Base-by-base conservation (phyloP, 116 monocot species). In the Iris pallida region DNA sequence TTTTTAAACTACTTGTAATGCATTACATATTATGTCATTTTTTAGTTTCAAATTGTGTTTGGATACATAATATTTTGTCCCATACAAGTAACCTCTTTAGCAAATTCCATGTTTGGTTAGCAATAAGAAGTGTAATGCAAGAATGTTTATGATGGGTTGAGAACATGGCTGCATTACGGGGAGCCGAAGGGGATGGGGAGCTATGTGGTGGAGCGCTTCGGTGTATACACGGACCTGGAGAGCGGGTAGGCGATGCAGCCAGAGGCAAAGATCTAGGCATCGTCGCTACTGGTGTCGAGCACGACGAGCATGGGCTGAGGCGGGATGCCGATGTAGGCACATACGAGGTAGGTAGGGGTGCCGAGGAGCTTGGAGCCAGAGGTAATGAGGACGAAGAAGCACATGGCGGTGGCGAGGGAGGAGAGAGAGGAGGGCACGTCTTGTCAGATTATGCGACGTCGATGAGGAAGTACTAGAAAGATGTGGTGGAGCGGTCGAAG, bases 201-300 rank as follows among this genome's bases (percentile, higher is more conserved):
- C 63, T 75, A 76, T 16, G 73, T 75, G 19, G 84, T 55, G 12
- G 85, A 81, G 6, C 14, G 58, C 0, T 47, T n/a, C 45, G 75
- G 19, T 17, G 56, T 15, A 63, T 79, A 84, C 45, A 59, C 8
- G 44, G 55, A 13, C 17, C 45, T 7, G 45, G 72, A 66, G 19
- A 73, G 49, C 1, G 88, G 65, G 75, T 81, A 84, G 41, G 84
- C 81, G 59, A 15, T 8, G 75, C 83, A 83, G 12, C 42, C 41
- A 8, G 78, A 16, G 78, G 81, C 84, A 49, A 84, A 84, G 42
- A 87, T 16, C 87, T 83, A 83, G 11, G 87, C 68, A n/a, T 73
- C 87, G 72, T 87, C 87, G 47, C 69, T 87, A 74, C 80, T 78
- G 47, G 71, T 83, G 68, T 87, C 87, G 20, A 87, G 53, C 40